Conservation (phyloP, 805 yeast species). For the Monosporozyma yasuniensis region DNA sequence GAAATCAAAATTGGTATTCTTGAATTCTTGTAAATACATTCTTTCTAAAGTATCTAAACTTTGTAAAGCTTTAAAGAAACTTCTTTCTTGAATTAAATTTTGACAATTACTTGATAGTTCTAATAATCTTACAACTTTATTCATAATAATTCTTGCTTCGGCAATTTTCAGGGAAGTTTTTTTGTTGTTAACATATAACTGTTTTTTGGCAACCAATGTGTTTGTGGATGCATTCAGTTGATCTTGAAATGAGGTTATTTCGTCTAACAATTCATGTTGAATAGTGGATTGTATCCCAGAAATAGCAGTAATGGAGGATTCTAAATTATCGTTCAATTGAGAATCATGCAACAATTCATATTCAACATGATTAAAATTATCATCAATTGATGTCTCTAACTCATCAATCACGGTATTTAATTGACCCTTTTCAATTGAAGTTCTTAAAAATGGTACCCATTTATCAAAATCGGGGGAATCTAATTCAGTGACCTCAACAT, state of each 20-base stretch:
- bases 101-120: constrained; percentile 82
- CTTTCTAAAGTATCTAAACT: constrained; percentile 66
- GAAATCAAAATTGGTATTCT: constrained; percentile 54
- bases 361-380: constrained; percentile 28
- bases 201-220: constrained; percentile 55
- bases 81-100: constrained; percentile 63
- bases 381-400: constrained; percentile 26
- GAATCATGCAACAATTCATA: constrained; percentile 27
- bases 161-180: constrained; percentile 58
- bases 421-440: constrained; percentile 20
- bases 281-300: constrained; percentile 53
- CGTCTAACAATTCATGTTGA: constrained; percentile 41
- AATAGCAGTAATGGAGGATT: constrained; percentile 51
- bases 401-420: constrained; percentile 22
- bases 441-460: constrained; percentile 29
- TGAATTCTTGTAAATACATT: constrained; percentile 60
- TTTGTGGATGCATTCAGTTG: constrained; percentile 56
- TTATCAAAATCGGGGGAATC: constrained; percentile 26
- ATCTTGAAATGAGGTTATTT: constrained; percentile 46
- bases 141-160: constrained; percentile 61
- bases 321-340: constrained; percentile 27
- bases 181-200: constrained; percentile 48
- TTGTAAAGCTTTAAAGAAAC: constrained; percentile 80
- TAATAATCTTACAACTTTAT: constrained; percentile 67
- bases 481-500: constrained; percentile 10